Base-by-base conservation (phyloP, 306 rosid species). In the Abrus precatorius region DNA sequence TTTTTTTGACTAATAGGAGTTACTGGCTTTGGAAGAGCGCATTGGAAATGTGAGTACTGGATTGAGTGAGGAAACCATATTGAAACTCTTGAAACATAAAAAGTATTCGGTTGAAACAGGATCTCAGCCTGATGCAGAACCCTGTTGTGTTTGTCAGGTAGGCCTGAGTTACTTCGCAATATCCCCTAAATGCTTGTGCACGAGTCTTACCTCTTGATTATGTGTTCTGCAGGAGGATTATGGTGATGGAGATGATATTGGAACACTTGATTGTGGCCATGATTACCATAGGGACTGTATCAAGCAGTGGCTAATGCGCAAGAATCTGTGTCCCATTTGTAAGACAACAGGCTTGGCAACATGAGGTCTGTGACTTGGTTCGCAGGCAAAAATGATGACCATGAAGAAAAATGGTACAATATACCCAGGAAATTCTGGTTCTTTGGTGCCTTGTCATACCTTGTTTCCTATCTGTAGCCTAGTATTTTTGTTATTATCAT, bases 91-190 rank as follows among this genome's bases (percentile, higher is more conserved):
- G 84, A 91, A 89, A 84, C 89, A 78, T 61, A 85, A 75, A 81
- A 85, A 86, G 74, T 76, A 76, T 41, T 59, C 76, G 1, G 38
- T 67, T 72, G 84, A 73, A n/a, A 62, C 34, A 33, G 88, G 69
- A n/a, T 52, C 82, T 63, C 84, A 79, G 72, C 43, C 49, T 33
- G 97, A 93, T 79, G 81, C 87, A 32, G 97, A 91, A 84, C 94
- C 98, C 3, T 93, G 98, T 69, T 90, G 93, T 78, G 80, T 93
- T 33, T 93, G 98, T 81, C 98, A 93, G 93, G 98, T 93, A 85
- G 75, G 3, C 32, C n/a, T 63, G 5, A 27, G 12, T 57, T 71
- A 67, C 29, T 60, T 49, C 3, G 32, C 34, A 36, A 40, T n/a
- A 7, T 45, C 7, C 28, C 43, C 30, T 28, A 43, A 28, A 34